Conservation (phyloP, 345 rosid genomes). For the Bruguiera parviflora region DNA sequence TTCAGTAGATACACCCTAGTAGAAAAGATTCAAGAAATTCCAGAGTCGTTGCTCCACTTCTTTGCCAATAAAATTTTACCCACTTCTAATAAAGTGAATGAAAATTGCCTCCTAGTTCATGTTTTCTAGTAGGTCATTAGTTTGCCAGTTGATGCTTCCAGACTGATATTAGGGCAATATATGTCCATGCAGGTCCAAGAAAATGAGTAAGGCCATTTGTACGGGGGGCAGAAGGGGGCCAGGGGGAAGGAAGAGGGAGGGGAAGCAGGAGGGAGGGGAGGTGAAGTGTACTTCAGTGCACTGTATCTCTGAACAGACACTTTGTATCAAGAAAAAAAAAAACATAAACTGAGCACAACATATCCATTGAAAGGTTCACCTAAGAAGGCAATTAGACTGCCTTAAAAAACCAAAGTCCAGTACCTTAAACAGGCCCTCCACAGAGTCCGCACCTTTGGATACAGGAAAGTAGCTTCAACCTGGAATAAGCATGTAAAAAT, state of each 20-base stretch:
- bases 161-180: no score
- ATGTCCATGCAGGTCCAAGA: no score
- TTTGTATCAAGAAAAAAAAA: neutral
- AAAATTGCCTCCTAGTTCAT: no score
- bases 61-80: no score
- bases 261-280: no score
- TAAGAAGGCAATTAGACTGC: neutral
- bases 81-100: no score
- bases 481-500: conserved; percentile 24
- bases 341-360: neutral
- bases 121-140: no score
- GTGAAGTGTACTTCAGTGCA: neutral
- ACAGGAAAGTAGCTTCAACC: conserved; percentile 88
- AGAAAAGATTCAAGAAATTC: neutral
- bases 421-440: conserved; percentile 85
- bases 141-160: no score
- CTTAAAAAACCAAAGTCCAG: neutral
- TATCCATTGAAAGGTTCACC: neutral
- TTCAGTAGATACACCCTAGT: neutral
- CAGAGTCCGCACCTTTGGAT: conserved; percentile 73
- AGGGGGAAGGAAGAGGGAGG: no score
- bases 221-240: no score
- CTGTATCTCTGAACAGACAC: neutral
- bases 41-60: no score
- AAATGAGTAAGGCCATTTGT: no score